A percentile compares a stretch with the other conserved stretches of the same genome.
Conservation (phyloP, 1,284 basidiomycete species). For the Malassezia cuniculi region DNA sequence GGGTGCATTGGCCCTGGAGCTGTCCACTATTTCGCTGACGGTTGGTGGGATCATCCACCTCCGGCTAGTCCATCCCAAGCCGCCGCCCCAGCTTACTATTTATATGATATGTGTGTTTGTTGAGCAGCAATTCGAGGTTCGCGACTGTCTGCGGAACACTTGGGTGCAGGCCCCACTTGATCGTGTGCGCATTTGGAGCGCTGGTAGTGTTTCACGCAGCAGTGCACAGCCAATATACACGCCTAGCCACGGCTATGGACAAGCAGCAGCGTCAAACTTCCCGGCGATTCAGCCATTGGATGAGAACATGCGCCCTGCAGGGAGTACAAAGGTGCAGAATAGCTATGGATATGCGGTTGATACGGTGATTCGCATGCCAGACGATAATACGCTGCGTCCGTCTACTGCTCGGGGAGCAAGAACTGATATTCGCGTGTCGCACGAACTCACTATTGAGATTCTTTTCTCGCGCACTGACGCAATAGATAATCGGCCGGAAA, state of each 20-base stretch:
- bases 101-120: conserved; percentile 36
- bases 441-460: conserved; percentile 39
- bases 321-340: too few relatives aligned
- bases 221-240: too few relatives aligned
- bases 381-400: conserved; percentile 36
- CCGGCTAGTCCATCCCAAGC: conserved; percentile 32
- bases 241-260: not conserved
- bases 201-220: too few relatives aligned
- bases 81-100: conserved; percentile 35
- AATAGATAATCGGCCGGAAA: conserved; percentile 26
- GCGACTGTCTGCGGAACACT: conserved; percentile 24
- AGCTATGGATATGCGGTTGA: conserved; percentile 34
- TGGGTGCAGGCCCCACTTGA: conserved; percentile 36
- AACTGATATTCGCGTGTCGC: conserved; percentile 36
- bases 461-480: conserved; percentile 39
- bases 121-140: conserved; percentile 42
- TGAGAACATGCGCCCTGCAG: too few relatives aligned
- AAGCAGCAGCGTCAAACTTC: not conserved
- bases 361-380: conserved; percentile 35
- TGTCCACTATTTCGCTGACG: conserved; percentile 36
- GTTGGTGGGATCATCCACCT: conserved; percentile 37
- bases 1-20: conserved; percentile 29
- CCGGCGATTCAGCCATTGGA: too few relatives aligned
- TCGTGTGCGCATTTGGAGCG: too few relatives aligned
- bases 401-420: conserved; percentile 36